These are phyloP conservation scores for Ajuga reptans DNA, from an alignment of 305 asterid species.

Conservation along the genomic window DNA sequence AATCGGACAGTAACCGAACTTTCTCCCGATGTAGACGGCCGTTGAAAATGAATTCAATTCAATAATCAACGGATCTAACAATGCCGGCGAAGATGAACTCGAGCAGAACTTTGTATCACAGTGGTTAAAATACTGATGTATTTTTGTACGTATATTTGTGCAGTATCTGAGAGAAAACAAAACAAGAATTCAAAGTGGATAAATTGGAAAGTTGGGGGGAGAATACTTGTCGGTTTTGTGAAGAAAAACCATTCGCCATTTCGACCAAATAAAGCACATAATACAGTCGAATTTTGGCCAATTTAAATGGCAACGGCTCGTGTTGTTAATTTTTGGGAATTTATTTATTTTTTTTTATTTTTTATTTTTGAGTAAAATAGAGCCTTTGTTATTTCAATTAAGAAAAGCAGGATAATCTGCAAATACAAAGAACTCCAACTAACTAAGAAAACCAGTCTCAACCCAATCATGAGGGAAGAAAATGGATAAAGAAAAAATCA, in stretches of 20 bases:
- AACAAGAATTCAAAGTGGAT: constrained; percentile 2
- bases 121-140: background rate
- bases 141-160: background rate
- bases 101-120: background rate
- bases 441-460: no score
- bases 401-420: no score
- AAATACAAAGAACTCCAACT: no score
- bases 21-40: background rate
- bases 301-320: no score
- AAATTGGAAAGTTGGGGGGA: background rate
- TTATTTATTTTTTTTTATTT: no score
- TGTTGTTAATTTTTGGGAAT: no score
- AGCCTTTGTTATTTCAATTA: no score
- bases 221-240: constrained; percentile 8
- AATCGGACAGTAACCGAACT: constrained; percentile 5
- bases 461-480: no score
- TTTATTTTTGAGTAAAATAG: no score
- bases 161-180: background rate
- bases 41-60: background rate
- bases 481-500: no score
- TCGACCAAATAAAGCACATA: no score
- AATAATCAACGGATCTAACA: constrained; percentile 25
- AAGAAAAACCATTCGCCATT: background rate
- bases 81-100: constrained; percentile 25
- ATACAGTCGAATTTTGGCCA: no score